Conservation (phyloP, 202 grass and related monocot genomes). For the Tripidium arundinaceum region DNA sequence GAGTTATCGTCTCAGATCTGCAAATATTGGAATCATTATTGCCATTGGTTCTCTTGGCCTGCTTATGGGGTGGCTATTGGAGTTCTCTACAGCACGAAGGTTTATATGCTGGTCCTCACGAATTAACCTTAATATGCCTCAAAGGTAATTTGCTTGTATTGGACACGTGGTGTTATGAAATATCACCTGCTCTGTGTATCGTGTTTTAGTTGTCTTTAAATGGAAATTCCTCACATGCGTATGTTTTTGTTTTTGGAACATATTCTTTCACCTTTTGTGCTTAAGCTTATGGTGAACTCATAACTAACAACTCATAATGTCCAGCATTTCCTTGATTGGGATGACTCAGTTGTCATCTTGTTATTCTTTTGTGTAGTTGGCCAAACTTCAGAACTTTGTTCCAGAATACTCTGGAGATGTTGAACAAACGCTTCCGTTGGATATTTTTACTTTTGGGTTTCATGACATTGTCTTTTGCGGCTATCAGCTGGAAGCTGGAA, state of each 20-base stretch:
- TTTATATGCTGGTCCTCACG: conserved; percentile 50
- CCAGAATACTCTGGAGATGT: conserved; percentile 51
- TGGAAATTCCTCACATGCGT: neutral
- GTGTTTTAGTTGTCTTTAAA: conserved; percentile 13
- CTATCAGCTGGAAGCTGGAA: conserved; percentile 90
- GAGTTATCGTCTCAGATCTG: conserved; percentile 49
- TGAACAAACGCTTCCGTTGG: conserved; percentile 89
- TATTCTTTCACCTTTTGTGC: neutral
- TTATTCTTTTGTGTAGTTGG: conserved; percentile 56
- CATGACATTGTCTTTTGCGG: conserved; percentile 68
- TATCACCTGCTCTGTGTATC: neutral
- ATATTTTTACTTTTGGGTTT: conserved; percentile 70
- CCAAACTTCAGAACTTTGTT: conserved; percentile 50
- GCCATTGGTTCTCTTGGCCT: conserved; percentile 87
- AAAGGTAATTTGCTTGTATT: conserved; percentile 41
- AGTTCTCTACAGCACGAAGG: conserved; percentile 66
- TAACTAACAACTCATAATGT: neutral
- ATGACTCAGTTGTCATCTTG: conserved; percentile 27
- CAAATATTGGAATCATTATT: conserved; percentile 85
- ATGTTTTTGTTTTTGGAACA: conserved; percentile 4
- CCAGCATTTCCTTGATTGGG: conserved; percentile 6
- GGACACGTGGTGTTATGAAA: neutral
- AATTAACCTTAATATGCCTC: conserved; percentile 59
- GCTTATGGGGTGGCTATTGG: conserved; percentile 85
- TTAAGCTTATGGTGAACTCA: neutral